A percentile compares a stretch with the other conserved stretches of the same genome.
Evolutionary conservation across 2,329 filamentous ascomycete genomes (phyloP).

Genomic region (Immersiporthe knoxdaviesiana): DNA sequence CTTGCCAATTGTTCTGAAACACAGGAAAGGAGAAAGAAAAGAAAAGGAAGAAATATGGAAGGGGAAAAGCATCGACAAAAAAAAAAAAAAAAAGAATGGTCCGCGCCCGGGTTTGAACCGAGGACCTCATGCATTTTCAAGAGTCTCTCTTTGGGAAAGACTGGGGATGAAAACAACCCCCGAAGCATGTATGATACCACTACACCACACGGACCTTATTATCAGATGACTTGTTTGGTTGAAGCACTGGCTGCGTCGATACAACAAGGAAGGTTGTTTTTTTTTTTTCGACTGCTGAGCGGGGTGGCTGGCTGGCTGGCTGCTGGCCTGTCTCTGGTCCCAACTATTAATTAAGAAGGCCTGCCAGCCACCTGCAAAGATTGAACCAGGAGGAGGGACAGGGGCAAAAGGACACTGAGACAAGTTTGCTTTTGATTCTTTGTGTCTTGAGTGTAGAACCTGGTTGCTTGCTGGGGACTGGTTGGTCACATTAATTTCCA

Average conservation of each 20-base stretch:
- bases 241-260: background rate
- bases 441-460: background rate
- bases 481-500: no score
- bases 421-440: background rate
- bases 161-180: background rate
- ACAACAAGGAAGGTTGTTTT: no score
- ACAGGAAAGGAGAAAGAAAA: background rate
- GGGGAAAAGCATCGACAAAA: background rate
- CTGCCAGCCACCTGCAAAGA: background rate
- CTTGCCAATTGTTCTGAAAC: background rate
- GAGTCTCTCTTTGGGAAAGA: conserved; percentile 5
- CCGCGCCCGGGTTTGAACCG: conserved; percentile 17
- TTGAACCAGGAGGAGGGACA: background rate
- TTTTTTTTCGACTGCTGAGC: no score
- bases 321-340: background rate
- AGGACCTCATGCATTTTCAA: conserved; percentile 7
- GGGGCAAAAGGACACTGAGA: background rate
- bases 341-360: background rate
- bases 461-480: no score
- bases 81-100: background rate
- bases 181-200: conserved; percentile 17
- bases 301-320: background rate
- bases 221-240: background rate
- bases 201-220: conserved; percentile 9
- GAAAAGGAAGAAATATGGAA: no score